phyloP scores from a whole-genome alignment of 2,329 filamentous ascomycete species.

The Ophiocordyceps robertsii region DNA sequence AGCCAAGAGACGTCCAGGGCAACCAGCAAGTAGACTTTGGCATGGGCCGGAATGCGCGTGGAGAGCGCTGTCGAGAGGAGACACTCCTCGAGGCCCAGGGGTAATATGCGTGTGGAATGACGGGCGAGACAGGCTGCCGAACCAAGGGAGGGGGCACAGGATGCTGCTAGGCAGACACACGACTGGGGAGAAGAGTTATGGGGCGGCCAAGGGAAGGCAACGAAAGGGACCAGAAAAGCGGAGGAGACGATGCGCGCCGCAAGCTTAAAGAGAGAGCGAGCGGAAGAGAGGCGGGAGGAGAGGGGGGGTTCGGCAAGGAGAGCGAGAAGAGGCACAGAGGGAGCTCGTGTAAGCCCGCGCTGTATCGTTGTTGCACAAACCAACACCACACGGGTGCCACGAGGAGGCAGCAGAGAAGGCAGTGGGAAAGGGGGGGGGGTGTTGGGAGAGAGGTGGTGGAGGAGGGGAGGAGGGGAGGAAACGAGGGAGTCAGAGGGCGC shows the following conservation, averaged over 20 bases:
- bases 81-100: conserved; percentile 15
- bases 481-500: background rate
- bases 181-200: background rate
- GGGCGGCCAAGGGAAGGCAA: background rate
- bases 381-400: conserved; percentile 8
- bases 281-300: background rate
- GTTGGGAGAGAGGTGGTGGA: background rate
- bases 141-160: conserved; percentile 3
- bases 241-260: background rate
- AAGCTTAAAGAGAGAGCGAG: background rate
- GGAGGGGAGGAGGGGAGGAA: background rate
- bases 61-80: conserved; percentile 5
- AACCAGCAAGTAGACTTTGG: background rate
- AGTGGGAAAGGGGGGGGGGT: background rate
- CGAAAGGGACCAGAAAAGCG: background rate
- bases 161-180: background rate
- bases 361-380: conserved; percentile 3
- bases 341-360: background rate
- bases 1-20: background rate
- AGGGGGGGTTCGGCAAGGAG: background rate
- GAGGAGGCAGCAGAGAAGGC: conserved; percentile 4
- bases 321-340: background rate
- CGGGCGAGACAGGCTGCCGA: conserved; percentile 18
- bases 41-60: conserved; percentile 5
- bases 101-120: conserved; percentile 19